Evolutionary conservation across 768 basidiomycete species (phyloP).

Genomic region (Pholiota conissans): DNA sequence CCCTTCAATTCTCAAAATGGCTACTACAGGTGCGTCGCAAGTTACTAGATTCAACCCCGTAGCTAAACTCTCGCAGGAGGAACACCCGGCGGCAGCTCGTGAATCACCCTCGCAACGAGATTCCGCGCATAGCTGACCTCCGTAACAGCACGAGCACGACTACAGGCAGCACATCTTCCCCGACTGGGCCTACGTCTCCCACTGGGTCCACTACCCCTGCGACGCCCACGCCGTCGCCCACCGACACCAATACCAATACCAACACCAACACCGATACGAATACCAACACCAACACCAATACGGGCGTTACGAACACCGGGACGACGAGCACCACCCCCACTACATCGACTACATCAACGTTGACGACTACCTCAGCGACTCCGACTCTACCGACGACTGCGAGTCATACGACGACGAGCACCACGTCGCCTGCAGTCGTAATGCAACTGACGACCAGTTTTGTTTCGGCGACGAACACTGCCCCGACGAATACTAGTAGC

Average conservation of each 20-base stretch:
- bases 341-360: background rate
- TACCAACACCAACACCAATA: slow-evolving; percentile 4
- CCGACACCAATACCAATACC: slow-evolving; percentile 6
- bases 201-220: too few species aligned
- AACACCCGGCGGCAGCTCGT: background rate
- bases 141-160: background rate
- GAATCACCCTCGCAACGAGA: background rate
- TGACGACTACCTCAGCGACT: background rate
- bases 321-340: slow-evolving; percentile 11
- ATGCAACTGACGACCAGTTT: too few species aligned
- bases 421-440: too few species aligned
- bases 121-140: background rate
- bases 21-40: too few species aligned
- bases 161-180: background rate
- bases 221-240: too few species aligned
- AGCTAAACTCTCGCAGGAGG: background rate
- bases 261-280: slow-evolving; percentile 7
- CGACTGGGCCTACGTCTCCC: background rate
- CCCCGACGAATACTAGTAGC: background rate
- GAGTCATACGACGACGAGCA: background rate
- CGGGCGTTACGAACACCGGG: slow-evolving; percentile 10
- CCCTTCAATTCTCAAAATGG: too few species aligned
- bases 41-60: background rate
- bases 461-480: slow-evolving; percentile 4
- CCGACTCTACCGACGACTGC: slow-evolving; percentile 2